Conservation (phyloP, 78 protist species). For the Isochrysis galbana region DNA sequence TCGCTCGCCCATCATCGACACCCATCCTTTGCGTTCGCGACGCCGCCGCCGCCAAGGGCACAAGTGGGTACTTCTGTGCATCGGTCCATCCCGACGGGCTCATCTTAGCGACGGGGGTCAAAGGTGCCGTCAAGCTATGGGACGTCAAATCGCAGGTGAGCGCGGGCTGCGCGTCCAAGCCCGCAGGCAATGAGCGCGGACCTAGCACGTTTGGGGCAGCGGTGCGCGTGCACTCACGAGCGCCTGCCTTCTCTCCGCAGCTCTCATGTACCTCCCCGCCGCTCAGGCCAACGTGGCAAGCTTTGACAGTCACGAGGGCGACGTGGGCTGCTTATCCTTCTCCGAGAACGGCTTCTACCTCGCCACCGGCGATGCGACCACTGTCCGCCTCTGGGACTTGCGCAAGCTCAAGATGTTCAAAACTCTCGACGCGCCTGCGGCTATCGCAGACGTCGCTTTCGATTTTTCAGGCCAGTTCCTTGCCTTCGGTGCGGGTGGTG, state of each 20-base stretch:
- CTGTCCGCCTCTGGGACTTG: slow-evolving; percentile 78
- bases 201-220: too few relatives aligned
- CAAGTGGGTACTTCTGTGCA: background rate
- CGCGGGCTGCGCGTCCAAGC: too few relatives aligned
- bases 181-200: too few relatives aligned
- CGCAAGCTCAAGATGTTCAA: slow-evolving; percentile 58
- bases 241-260: too few relatives aligned
- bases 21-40: background rate
- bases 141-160: slow-evolving; percentile 65
- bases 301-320: slow-evolving; percentile 49
- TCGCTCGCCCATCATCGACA: slow-evolving; percentile 7
- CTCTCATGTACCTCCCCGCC: too few relatives aligned
- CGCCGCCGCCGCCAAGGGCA: background rate
- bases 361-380: background rate
- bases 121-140: slow-evolving; percentile 56
- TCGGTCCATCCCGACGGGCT: slow-evolving; percentile 94
- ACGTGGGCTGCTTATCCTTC: slow-evolving; percentile 53
- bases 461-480: slow-evolving; percentile 73
- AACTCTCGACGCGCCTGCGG: slow-evolving; percentile 36
- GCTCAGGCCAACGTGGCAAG: slow-evolving; percentile 45
- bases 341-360: slow-evolving; percentile 77
- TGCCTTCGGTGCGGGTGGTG: slow-evolving; percentile 22
- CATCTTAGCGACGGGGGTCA: slow-evolving; percentile 77
- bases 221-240: too few relatives aligned
- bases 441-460: slow-evolving; percentile 36